These are phyloP conservation scores for Brassica juncea DNA, from an alignment of 345 rosid genomes.

Conservation along the genomic window DNA sequence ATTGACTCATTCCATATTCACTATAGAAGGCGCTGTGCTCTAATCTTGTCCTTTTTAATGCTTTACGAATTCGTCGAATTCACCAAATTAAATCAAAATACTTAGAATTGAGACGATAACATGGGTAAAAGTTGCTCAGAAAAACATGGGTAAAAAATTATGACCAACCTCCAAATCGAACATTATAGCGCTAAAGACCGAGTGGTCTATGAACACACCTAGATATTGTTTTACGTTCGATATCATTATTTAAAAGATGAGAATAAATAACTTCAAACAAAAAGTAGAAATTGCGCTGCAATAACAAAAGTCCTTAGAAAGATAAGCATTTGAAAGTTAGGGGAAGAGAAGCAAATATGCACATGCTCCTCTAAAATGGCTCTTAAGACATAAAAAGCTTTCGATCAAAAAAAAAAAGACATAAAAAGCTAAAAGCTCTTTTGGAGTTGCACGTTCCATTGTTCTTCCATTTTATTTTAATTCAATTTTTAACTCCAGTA, in stretches of 20 bases:
- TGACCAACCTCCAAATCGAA: background rate
- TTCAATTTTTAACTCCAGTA: background rate
- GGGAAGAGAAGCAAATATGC: constrained; percentile 37
- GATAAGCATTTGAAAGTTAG: constrained; percentile 7
- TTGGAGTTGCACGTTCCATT: constrained; percentile 32
- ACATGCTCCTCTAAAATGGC: constrained; percentile 39
- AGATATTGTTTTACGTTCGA: background rate
- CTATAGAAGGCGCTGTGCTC: background rate
- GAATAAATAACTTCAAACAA: background rate
- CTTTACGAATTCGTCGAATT: background rate
- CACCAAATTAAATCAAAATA: background rate
- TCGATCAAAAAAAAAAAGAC: too few species aligned
- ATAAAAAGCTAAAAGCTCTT: constrained; percentile 22
- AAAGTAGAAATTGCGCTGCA: background rate
- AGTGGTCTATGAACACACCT: background rate
- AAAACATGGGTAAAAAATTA: background rate
- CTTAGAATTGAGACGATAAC: background rate
- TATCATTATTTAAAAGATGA: background rate
- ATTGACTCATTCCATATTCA: background rate
- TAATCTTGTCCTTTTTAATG: background rate
- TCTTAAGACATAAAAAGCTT: constrained; percentile 25
- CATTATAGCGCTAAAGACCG: background rate
- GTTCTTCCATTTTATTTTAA: constrained; percentile 14
- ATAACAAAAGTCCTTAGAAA: background rate
- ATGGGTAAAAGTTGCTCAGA: background rate